Percentiles rank a stretch among this genome's conserved stretches.
Conservation (phyloP, 1,284 basidiomycete species). For the Pseudozyma flocculosa region DNA sequence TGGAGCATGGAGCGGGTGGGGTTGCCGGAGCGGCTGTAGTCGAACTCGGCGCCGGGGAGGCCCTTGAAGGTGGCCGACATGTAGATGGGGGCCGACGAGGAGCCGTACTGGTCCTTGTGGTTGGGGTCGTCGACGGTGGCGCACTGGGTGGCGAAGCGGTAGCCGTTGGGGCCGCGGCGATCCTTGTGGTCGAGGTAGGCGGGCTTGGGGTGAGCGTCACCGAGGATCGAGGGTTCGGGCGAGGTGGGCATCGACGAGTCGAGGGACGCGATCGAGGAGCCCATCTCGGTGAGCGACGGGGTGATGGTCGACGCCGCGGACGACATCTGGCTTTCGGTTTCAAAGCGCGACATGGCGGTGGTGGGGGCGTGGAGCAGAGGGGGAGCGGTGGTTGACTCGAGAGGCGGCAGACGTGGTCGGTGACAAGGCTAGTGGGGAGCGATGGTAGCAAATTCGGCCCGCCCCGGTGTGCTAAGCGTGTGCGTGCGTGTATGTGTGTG, state of each 20-base stretch:
- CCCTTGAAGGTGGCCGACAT: conserved; percentile 99
- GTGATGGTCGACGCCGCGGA: conserved; percentile 34
- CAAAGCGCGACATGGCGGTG: conserved; percentile 13
- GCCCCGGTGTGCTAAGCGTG: too few species aligned
- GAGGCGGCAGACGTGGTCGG: too few species aligned
- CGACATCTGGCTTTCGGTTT: conserved; percentile 15
- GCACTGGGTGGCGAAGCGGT: conserved; percentile 73
- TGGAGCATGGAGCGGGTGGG: conserved; percentile 71
- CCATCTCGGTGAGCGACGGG: conserved; percentile 23
- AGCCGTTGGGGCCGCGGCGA: conserved; percentile 39
- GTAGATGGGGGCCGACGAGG: conserved; percentile 93
- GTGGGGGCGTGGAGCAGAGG: background rate
- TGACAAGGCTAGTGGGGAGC: too few species aligned
- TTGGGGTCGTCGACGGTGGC: conserved; percentile 82
- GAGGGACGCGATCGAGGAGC: conserved; percentile 34
- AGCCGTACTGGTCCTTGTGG: conserved; percentile 93
- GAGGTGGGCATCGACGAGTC: conserved; percentile 37
- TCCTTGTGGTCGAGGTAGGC: conserved; percentile 39
- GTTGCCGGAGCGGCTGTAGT: conserved; percentile 94
- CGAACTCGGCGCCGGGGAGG: conserved; percentile 76
- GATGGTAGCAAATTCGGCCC: too few species aligned
- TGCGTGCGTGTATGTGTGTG: too few species aligned
- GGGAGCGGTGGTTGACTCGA: background rate
- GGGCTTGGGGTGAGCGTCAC: conserved; percentile 20
- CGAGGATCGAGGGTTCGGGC: conserved; percentile 28